Evolutionary conservation across 2,329 filamentous ascomycete genomes (phyloP).

Genomic region (Aurifilum marmelostoma): DNA sequence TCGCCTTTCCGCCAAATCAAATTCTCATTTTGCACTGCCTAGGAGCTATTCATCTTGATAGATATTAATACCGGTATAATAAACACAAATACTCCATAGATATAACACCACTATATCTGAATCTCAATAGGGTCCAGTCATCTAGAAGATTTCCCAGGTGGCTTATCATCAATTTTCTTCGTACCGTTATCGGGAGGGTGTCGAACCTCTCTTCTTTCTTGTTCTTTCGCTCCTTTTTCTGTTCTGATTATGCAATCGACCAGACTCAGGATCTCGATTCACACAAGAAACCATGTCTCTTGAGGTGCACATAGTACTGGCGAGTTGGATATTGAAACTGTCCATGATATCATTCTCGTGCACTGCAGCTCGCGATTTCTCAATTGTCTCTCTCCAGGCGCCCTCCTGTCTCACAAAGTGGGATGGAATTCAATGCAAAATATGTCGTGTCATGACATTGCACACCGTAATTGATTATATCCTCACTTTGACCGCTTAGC

Average conservation of each 20-base stretch:
- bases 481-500: not conserved
- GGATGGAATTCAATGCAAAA: not conserved
- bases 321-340: too few species aligned
- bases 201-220: not conserved
- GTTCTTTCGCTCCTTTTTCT: too few species aligned
- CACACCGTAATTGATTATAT: not conserved
- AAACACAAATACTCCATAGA: not conserved
- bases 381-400: not conserved
- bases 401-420: not conserved
- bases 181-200: not conserved
- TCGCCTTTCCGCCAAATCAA: not conserved
- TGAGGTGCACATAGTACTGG: too few species aligned
- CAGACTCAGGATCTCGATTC: too few species aligned
- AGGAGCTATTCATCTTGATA: not conserved
- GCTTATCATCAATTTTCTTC: not conserved
- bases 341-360: too few species aligned
- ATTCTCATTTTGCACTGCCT: not conserved
- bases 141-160: not conserved
- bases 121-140: not conserved
- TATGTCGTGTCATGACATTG: not conserved
- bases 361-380: too few species aligned
- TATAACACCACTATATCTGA: not conserved
- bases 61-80: not conserved
- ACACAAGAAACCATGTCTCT: too few species aligned
- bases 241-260: too few species aligned